Base-by-base conservation (phyloP, 2,329 filamentous ascomycete genomes). In the Botryotinia convoluta region DNA sequence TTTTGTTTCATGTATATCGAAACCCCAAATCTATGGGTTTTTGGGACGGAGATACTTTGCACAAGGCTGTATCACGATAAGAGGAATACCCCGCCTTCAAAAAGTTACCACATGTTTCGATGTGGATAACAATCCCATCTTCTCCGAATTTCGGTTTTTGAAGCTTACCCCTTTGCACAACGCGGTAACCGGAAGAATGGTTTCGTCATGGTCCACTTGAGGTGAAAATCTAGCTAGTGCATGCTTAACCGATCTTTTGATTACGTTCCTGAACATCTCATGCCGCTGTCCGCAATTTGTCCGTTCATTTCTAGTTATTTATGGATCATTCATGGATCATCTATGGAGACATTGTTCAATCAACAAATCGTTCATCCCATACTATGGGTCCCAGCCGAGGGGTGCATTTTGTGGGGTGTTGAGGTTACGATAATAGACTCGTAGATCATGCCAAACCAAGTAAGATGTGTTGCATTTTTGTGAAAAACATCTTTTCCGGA, bases 221-320 rank as follows among this genome's bases (percentile, higher is more conserved):
- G 6, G 12, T 51, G 26, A 42, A 67, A 54, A 68, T 54, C 16
- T 35, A 54, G 45, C 64, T 39, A 39, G 32, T 37, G 64, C 64
- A n/a, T 29, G 9, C 51, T 54, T 29, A 37, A 9, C 35, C 44
- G 26, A 54, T 39, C 18, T 54, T 18, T 26, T 14, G 37, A 67
- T 54, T 54, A 67, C 74, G 57, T 39, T 77, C 48, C 69, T 64
- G 69, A 48, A 64, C 59, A 71, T 71, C 59, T 29, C 54, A 12
- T 44, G 39, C 51, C 35, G 35, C 44, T 57, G 57, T 48, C 44
- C 59, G 35, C 44, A 45, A 51, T 64, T 64, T 63, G 32, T 26
- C 18, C 20, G 26, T 71, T 71, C 7, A 12, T 35, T 22, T n/a
- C 22, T 39, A 32, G 29, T 32, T 54, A 71, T 71, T 71, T 64